Base-by-base conservation (phyloP, 228 moss, liverwort and hornwort species). In the Sphagnum fallax region DNA sequence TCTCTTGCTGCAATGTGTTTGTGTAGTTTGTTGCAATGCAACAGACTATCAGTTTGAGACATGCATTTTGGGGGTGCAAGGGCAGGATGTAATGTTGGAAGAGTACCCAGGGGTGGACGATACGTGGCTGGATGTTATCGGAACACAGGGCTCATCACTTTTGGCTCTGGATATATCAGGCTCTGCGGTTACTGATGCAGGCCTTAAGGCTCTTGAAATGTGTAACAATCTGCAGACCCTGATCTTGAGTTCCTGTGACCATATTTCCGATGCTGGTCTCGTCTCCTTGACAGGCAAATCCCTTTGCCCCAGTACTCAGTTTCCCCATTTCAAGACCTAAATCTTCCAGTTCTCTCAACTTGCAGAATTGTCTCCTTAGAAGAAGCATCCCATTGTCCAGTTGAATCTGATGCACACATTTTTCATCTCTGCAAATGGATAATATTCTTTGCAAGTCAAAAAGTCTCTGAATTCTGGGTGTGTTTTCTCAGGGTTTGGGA, bases 101-200 rank as follows among this genome's bases (percentile, higher is more conserved):
- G 85, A 82, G 12, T 82, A 82, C 68, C 18, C 60, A 61, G 85
- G 82, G 64, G 82, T 86, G 49, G 74, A 79, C 47, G 85, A 86
- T 67, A 69, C 53, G 52, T 86, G 85, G 85, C 76, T 86, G 85
- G 79, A 86, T 65, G 73, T 86, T 5, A 72, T 82, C 6, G 85
- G 85, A 51, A 70, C 74, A 63, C 85, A 86, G 79, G 85, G 85
- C 8, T 68, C 70, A 64, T 79, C 85, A 10, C 76, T 86, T 53
- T 58, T 86, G 55, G 74, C 82, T 16, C 52, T 86, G 32, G 82
- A 86, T 70, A 77, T 86, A 32, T 76, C 82, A 63, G 70, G 77
- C 72, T 82, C 85, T 49, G 48, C 49, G 15, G 82, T 86, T 48
- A 77, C 85, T 63, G 82, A 86, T 74, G 76, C 60, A 63, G 85